Evolutionary conservation across 2,329 filamentous ascomycete genomes (phyloP).

Genomic region (Endoconidiophora polonica): DNA sequence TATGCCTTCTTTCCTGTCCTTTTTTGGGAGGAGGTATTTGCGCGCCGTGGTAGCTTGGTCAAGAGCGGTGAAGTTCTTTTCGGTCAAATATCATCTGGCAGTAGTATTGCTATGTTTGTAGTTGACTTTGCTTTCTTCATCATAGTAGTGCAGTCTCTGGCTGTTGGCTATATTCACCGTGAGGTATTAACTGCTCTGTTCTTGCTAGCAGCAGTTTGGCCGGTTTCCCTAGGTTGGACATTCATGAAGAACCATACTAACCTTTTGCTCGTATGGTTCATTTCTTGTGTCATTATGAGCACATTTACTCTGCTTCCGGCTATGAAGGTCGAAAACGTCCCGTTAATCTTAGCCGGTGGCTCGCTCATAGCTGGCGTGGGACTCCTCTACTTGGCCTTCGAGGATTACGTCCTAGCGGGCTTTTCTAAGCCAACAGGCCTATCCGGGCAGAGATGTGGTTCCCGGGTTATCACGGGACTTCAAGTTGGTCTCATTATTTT

Average conservation of each 20-base stretch:
- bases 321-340: conserved; percentile 64
- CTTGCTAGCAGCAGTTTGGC: conserved; percentile 62
- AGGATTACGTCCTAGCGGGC: conserved; percentile 41
- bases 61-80: conserved; percentile 55
- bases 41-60: conserved; percentile 50
- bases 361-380: conserved; percentile 62
- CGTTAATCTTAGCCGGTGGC: conserved; percentile 59
- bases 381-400: conserved; percentile 61
- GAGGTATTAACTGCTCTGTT: conserved; percentile 76
- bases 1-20: conserved; percentile 85
- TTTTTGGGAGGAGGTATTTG: conserved; percentile 94
- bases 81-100: conserved; percentile 44
- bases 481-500: conserved; percentile 67
- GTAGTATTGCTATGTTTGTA: conserved; percentile 39
- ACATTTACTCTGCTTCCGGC: conserved; percentile 78
- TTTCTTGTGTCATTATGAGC: conserved; percentile 71
- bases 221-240: conserved; percentile 49
- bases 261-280: conserved; percentile 53
- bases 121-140: conserved; percentile 53
- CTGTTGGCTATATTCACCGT: conserved; percentile 79
- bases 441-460: conserved; percentile 13
- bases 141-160: conserved; percentile 66
- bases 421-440: conserved; percentile 20
- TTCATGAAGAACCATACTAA: conserved; percentile 53
- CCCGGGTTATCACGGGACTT: conserved; percentile 39